These are phyloP conservation scores for Phytophthora kernoviae DNA, from an alignment of 352 stramenopile genomes.

Conservation along the genomic window DNA sequence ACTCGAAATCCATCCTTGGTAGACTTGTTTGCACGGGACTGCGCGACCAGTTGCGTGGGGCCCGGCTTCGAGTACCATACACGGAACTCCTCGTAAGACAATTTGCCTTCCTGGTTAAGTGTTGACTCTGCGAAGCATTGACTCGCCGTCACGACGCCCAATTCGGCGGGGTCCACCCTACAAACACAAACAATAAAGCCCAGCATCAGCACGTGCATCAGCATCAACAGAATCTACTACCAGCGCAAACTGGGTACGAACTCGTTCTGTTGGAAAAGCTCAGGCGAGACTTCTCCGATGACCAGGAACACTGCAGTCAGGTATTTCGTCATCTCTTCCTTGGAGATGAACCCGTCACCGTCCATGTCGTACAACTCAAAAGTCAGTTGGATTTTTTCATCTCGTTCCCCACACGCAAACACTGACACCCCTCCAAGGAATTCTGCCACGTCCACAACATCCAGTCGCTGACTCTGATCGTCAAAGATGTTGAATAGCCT, in stretches of 20 bases:
- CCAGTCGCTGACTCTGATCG: conserved; percentile 34
- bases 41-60: conserved; percentile 45
- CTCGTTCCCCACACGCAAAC: conserved; percentile 77
- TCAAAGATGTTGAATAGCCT: conserved; percentile 86
- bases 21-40: conserved; percentile 5
- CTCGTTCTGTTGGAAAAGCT: conserved; percentile 78
- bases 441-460: conserved; percentile 79
- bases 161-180: conserved; percentile 66
- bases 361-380: conserved; percentile 90
- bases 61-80: conserved; percentile 80
- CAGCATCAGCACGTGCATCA: background rate
- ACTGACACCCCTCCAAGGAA: conserved; percentile 86
- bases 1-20: conserved; percentile 5
- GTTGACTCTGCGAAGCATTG: conserved; percentile 80
- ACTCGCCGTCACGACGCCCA: conserved; percentile 67
- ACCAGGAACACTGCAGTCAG: conserved; percentile 86
- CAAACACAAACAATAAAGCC: background rate
- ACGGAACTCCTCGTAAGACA: conserved; percentile 78
- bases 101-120: conserved; percentile 63
- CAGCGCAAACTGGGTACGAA: conserved; percentile 28
- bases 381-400: conserved; percentile 84
- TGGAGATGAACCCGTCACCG: conserved; percentile 82
- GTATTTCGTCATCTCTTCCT: conserved; percentile 89
- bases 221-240: background rate
- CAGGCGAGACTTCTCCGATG: conserved; percentile 65